phyloP scores from a whole-genome alignment of 2,329 filamentous ascomycete genomes.

The Aspergillus sp. region DNA sequence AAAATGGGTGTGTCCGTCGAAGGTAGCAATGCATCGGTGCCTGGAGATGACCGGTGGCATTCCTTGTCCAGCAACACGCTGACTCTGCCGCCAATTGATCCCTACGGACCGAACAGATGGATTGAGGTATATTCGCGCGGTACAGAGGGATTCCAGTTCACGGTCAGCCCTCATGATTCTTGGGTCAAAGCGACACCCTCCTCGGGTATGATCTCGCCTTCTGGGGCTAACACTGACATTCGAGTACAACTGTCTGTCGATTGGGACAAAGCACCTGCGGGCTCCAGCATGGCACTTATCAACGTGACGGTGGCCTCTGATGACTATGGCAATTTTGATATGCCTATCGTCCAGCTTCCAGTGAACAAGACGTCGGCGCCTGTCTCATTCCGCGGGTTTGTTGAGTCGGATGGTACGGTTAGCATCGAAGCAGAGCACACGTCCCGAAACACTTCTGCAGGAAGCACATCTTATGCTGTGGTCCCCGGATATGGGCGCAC shows the following conservation, averaged over 20 bases:
- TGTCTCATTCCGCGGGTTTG: slow-evolving; percentile 57
- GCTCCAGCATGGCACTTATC: slow-evolving; percentile 22
- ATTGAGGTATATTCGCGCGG: slow-evolving; percentile 64
- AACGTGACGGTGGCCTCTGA: slow-evolving; percentile 13
- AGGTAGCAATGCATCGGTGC: slow-evolving; percentile 63
- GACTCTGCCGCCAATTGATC: slow-evolving; percentile 56
- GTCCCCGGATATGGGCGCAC: slow-evolving; percentile 59
- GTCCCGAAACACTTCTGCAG: slow-evolving; percentile 19
- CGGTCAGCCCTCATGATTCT: slow-evolving; percentile 40
- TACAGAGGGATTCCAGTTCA: slow-evolving; percentile 47
- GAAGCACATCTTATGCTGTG: slow-evolving; percentile 48
- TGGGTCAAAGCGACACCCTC: slow-evolving; percentile 15
- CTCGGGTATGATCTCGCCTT: slow-evolving; percentile 49
- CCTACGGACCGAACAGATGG: slow-evolving; percentile 59
- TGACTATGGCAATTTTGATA: slow-evolving; percentile 31
- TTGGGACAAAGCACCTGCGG: slow-evolving; percentile 48
- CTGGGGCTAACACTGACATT: slow-evolving; percentile 43
- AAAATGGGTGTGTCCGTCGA: slow-evolving; percentile 64
- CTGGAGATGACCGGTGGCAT: slow-evolving; percentile 65
- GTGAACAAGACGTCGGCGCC: slow-evolving; percentile 52
- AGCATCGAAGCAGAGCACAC: slow-evolving; percentile 36
- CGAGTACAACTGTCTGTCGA: slow-evolving; percentile 57
- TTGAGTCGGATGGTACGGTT: slow-evolving; percentile 55
- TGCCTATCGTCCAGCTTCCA: slow-evolving; percentile 52
- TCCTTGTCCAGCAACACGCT: slow-evolving; percentile 51